A percentile compares a stretch with the other conserved stretches of the same genome.
phyloP scores from a whole-genome alignment of 129 eudicot species.

The Cynara cardunculus region DNA sequence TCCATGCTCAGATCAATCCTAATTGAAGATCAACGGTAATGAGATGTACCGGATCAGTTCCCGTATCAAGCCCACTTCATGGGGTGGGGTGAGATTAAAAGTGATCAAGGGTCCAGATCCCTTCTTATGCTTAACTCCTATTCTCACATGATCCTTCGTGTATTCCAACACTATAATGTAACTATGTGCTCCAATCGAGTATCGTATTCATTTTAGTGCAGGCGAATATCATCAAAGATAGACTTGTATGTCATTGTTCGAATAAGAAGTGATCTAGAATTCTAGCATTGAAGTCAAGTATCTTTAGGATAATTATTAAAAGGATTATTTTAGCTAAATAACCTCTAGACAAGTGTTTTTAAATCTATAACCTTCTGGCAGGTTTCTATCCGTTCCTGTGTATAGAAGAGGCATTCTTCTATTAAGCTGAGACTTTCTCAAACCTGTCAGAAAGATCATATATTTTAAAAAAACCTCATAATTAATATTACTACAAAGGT shows the following conservation, averaged over 20 bases:
- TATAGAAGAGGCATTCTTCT: no score
- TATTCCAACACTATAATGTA: no score
- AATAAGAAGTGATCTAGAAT: background rate
- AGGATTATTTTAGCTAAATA: background rate
- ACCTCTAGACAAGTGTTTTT: background rate
- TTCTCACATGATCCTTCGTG: no score
- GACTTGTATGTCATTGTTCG: background rate
- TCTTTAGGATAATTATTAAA: no score
- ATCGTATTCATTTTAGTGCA: background rate
- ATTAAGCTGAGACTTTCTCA: background rate
- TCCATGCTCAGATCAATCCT: no score
- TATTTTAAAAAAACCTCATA: background rate
- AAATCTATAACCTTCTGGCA: background rate
- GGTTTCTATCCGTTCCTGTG: background rate
- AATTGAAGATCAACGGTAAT: no score
- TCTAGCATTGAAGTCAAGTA: background rate
- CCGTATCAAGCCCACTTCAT: no score
- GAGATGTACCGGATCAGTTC: no score
- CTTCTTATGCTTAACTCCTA: no score
- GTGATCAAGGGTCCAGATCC: no score
- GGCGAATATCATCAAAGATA: background rate
- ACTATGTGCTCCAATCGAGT: background rate
- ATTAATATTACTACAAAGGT: no score
- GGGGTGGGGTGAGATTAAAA: no score
- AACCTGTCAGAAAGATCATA: background rate